A percentile compares a stretch with the other conserved stretches of the same genome.
Conservation (phyloP, 2,329 filamentous ascomycete species). For the Phyllosticta capitalensis region DNA sequence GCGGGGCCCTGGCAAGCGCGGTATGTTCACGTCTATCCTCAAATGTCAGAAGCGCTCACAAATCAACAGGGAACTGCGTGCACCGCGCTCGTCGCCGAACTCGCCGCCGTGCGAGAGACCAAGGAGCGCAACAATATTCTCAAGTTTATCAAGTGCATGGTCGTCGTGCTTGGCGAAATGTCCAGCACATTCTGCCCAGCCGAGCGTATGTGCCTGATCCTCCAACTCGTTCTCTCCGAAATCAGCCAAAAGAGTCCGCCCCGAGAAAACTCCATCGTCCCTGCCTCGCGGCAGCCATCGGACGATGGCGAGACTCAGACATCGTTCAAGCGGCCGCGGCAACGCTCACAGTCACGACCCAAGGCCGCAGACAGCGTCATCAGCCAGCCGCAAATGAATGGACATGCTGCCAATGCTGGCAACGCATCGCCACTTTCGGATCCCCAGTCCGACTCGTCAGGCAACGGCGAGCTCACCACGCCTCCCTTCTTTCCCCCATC, state of each 20-base stretch:
- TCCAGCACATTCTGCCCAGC: conserved; percentile 44
- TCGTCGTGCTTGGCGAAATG: conserved; percentile 45
- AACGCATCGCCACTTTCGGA: background rate
- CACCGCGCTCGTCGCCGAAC: conserved; percentile 44
- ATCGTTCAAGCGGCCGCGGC: background rate
- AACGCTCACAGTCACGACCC: background rate
- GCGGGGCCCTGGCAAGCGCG: conserved; percentile 45
- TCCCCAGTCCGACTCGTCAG: background rate
- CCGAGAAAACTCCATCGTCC: background rate
- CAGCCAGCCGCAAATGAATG: background rate
- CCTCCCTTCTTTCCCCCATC: background rate
- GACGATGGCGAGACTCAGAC: background rate
- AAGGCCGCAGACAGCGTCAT: background rate
- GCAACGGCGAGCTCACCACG: background rate
- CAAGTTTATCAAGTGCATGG: conserved; percentile 46
- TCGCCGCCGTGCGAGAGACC: conserved; percentile 30
- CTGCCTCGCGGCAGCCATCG: background rate
- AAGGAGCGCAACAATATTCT: conserved; percentile 32
- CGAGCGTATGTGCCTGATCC: conserved; percentile 43
- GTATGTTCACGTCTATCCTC: conserved; percentile 15
- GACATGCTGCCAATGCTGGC: background rate
- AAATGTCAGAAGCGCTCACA: conserved; percentile 7
- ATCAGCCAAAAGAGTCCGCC: conserved; percentile 22
- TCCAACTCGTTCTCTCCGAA: conserved; percentile 44
- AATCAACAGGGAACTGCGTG: conserved; percentile 40